These are phyloP conservation scores for Cymbopogon flexuosus DNA, from an alignment of 202 grass and related monocot genomes.

Conservation along the genomic window DNA sequence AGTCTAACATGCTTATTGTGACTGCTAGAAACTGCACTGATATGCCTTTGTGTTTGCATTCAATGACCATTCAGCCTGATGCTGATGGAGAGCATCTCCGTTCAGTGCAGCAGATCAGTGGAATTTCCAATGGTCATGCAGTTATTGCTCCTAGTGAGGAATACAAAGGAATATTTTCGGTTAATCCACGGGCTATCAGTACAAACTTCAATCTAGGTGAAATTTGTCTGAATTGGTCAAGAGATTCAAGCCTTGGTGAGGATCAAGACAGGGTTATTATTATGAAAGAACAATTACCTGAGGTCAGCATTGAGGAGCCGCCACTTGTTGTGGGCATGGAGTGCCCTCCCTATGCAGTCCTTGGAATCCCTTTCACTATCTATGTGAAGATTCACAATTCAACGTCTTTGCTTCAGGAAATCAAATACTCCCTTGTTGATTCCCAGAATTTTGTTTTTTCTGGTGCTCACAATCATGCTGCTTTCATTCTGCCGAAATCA, in stretches of 20 bases:
- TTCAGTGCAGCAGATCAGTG: conserved; percentile 56
- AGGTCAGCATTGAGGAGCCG: conserved; percentile 67
- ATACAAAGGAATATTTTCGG: conserved; percentile 80
- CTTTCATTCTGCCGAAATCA: conserved; percentile 67
- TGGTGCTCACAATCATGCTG: conserved; percentile 73
- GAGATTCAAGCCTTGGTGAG: conserved; percentile 50
- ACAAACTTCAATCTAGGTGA: conserved; percentile 55
- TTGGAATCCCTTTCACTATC: conserved; percentile 80
- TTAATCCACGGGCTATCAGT: conserved; percentile 44
- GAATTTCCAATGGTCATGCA: conserved; percentile 41
- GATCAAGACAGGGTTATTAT: conserved; percentile 38
- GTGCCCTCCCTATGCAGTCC: conserved; percentile 74
- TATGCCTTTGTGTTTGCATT: conserved; percentile 59
- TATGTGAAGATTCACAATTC: conserved; percentile 74
- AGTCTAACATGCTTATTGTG: conserved; percentile 73
- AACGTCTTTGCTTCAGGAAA: conserved; percentile 88
- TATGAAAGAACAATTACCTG: conserved; percentile 59
- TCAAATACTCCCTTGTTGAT: conserved; percentile 86
- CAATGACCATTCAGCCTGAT: conserved; percentile 48
- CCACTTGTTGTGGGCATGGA: conserved; percentile 75
- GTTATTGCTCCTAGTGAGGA: conserved; percentile 70
- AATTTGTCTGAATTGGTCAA: conserved; percentile 73
- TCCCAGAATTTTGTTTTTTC: conserved; percentile 93
- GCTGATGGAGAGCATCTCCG: conserved; percentile 37
- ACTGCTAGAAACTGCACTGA: conserved; percentile 76